These are phyloP conservation scores for Pichia terricola DNA, from an alignment of 1,139 yeast species.

Conservation along the genomic window DNA sequence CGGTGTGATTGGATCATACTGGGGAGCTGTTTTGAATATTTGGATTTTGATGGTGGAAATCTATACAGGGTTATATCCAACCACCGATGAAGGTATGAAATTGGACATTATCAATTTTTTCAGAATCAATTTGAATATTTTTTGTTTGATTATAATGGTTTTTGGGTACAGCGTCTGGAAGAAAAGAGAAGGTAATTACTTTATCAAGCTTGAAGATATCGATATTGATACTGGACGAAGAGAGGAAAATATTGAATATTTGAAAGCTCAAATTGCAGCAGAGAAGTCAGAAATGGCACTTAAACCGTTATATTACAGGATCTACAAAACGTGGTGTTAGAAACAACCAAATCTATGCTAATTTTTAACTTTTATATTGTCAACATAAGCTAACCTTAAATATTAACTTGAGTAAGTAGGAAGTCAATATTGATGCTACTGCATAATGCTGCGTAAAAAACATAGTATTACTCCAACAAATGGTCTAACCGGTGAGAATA, in stretches of 20 bases:
- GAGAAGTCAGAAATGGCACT: conserved; percentile 40
- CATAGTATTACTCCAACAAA: too few relatives aligned
- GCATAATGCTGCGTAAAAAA: too few relatives aligned
- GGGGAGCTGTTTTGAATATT: conserved; percentile 48
- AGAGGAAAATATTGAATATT: conserved; percentile 47
- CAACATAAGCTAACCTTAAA: too few relatives aligned
- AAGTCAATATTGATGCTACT: too few relatives aligned
- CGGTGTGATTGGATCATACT: conserved; percentile 59
- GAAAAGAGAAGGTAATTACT: conserved; percentile 20
- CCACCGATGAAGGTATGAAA: conserved; percentile 11
- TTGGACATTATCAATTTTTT: conserved; percentile 32
- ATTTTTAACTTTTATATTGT: neutral
- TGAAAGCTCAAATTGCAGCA: conserved; percentile 48
- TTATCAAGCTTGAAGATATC: conserved; percentile 29
- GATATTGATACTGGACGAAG: conserved; percentile 63
- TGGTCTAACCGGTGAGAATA: too few relatives aligned
- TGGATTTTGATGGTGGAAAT: conserved; percentile 58
- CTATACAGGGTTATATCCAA: conserved; percentile 60
- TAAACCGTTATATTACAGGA: conserved; percentile 40
- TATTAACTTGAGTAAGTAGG: too few relatives aligned
- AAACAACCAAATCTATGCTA: neutral
- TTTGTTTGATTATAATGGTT: conserved; percentile 37
- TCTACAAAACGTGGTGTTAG: conserved; percentile 42
- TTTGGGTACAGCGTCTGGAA: conserved; percentile 37
- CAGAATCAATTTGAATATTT: conserved; percentile 45